Conservation (phyloP, 2,329 filamentous ascomycete genomes). For the Myriosclerotinia curreyana region DNA sequence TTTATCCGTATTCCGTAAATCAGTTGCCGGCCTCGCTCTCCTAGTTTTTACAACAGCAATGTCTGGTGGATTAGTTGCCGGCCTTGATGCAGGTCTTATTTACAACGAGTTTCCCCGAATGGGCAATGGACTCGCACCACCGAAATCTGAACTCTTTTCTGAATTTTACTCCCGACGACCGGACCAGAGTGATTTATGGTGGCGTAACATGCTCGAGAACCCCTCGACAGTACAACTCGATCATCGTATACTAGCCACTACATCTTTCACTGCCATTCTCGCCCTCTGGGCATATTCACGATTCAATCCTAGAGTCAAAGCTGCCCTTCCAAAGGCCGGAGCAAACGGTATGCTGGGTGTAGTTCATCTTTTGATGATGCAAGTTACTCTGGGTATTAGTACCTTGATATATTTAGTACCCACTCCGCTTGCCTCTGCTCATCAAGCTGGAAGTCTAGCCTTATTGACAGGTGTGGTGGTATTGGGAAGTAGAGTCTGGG, state of each 20-base stretch:
- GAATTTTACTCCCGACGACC: constrained; percentile 77
- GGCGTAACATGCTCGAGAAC: constrained; percentile 98
- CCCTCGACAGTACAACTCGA: constrained; percentile 93
- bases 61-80: constrained; percentile 90
- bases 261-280: constrained; percentile 79
- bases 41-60: constrained; percentile 88
- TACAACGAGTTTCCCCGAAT: constrained; percentile 99
- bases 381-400: constrained; percentile 82
- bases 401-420: constrained; percentile 95
- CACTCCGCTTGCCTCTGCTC: constrained; percentile 78
- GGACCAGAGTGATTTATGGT: constrained; percentile 82
- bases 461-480: constrained; percentile 79
- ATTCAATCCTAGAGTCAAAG: constrained; percentile 54
- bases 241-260: constrained; percentile 86
- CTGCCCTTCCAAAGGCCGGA: constrained; percentile 60
- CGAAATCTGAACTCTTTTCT: constrained; percentile 78
- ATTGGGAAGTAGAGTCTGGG: constrained; percentile 72
- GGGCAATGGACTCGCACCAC: constrained; percentile 80
- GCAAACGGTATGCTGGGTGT: constrained; percentile 72
- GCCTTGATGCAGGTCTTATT: constrained; percentile 92
- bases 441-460: constrained; percentile 87
- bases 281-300: constrained; percentile 78
- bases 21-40: constrained; percentile 64
- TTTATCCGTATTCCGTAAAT: constrained; percentile 71
- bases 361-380: constrained; percentile 76